phyloP scores from a whole-genome alignment of 2,329 filamentous ascomycete genomes.

The Pseudogymnoascus sp. region DNA sequence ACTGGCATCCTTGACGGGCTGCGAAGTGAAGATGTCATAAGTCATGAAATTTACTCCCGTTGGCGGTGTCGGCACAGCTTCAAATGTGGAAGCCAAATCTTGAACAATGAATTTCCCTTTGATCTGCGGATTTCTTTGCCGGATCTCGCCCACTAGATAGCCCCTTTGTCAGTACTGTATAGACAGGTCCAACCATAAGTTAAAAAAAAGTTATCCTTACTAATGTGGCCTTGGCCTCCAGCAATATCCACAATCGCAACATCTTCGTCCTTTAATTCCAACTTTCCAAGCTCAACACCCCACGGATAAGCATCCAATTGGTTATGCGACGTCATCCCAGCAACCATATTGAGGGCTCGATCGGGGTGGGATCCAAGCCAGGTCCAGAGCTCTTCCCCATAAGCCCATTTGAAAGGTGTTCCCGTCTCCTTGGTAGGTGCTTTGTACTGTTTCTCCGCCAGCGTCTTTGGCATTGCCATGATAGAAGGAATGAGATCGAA shows the following conservation, averaged over 20 bases:
- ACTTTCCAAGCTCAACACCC: conserved; percentile 12
- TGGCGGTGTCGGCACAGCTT: conserved; percentile 12
- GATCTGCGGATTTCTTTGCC: conserved; percentile 14
- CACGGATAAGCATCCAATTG: conserved; percentile 17
- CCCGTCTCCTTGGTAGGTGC: conserved; percentile 19
- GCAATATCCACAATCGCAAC: conserved; percentile 19
- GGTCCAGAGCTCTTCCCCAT: conserved; percentile 20
- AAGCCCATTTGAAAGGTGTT: conserved; percentile 19
- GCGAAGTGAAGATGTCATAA: conserved; percentile 24
- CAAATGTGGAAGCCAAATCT: conserved; percentile 18
- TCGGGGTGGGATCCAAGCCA: conserved; percentile 19
- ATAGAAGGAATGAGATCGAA: conserved; percentile 17
- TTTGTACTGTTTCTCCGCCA: conserved; percentile 17
- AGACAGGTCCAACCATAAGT: neutral
- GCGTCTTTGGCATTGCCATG: conserved; percentile 19
- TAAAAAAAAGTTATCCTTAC: neutral
- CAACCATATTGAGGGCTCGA: conserved; percentile 19
- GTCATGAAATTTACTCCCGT: conserved; percentile 24
- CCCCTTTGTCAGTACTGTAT: neutral
- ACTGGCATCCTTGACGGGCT: conserved; percentile 16
- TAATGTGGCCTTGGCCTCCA: conserved; percentile 19
- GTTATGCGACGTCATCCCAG: conserved; percentile 18
- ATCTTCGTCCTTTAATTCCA: conserved; percentile 16
- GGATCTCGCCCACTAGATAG: conserved; percentile 14
- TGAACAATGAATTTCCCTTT: conserved; percentile 20